Evolutionary conservation across 179 eudicot genomes (phyloP).

Genomic region (Silene noctiflora): DNA sequence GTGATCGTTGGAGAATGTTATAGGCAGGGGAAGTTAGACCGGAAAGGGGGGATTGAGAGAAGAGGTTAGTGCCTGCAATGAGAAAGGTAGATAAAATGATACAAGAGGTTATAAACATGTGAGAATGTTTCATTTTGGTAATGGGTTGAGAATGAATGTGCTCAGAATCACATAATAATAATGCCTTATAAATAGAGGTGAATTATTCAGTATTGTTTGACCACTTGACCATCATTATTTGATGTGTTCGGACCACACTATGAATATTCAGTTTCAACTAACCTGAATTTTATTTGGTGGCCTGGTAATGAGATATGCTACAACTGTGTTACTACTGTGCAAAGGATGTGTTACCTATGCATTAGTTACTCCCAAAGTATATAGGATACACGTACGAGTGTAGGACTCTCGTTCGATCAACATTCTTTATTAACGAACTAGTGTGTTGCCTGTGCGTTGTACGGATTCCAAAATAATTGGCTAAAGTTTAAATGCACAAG

Average conservation of each 20-base stretch:
- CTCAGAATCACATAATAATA: conserved; percentile 1
- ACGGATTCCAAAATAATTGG: too few relatives aligned
- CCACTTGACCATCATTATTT: conserved; percentile 11
- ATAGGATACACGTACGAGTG: too few relatives aligned
- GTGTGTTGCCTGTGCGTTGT: too few relatives aligned
- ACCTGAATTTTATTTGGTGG: not conserved
- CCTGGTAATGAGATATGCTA: too few relatives aligned
- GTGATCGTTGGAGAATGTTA: conserved; percentile 3
- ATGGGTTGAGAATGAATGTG: conserved; percentile 10
- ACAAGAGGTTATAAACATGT: conserved; percentile 21
- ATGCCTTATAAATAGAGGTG: conserved; percentile 19
- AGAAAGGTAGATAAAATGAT: conserved; percentile 15
- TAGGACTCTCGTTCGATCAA: too few relatives aligned
- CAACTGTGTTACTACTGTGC: too few relatives aligned
- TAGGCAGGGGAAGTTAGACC: conserved; percentile 5
- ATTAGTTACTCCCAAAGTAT: too few relatives aligned
- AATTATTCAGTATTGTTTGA: conserved; percentile 10
- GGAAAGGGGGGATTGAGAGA: conserved; percentile 11
- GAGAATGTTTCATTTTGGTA: conserved; percentile 28
- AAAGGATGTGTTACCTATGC: too few relatives aligned
- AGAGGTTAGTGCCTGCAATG: conserved; percentile 13
- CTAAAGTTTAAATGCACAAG: too few relatives aligned
- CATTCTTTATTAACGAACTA: too few relatives aligned
- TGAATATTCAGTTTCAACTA: conserved; percentile 16
- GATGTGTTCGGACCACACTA: conserved; percentile 1